Conservation (phyloP, 208 protist species). For the Wallacemonas sp. region DNA sequence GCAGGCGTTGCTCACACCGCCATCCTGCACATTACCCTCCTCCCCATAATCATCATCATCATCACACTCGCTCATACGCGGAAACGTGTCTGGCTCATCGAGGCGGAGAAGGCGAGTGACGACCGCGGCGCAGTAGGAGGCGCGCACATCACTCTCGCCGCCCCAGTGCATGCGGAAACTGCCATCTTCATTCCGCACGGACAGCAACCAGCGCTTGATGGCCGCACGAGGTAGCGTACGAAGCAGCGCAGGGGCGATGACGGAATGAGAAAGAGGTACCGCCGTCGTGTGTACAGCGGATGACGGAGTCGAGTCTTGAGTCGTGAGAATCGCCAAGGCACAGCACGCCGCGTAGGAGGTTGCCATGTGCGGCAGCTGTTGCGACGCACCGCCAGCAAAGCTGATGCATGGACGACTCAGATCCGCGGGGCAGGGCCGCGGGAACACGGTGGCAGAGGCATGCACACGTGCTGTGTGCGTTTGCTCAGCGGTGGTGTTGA, state of each 20-base stretch:
- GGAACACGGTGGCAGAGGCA: background rate
- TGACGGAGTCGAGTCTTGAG: too few relatives aligned
- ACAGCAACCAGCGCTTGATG: slow-evolving; percentile 86
- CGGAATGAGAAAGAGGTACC: background rate
- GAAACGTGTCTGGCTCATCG: slow-evolving; percentile 47
- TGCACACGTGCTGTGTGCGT: background rate
- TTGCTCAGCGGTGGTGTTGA: background rate
- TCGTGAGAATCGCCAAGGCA: slow-evolving; percentile 74
- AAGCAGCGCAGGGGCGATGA: slow-evolving; percentile 14
- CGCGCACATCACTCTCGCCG: slow-evolving; percentile 89
- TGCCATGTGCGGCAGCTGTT: slow-evolving; percentile 81
- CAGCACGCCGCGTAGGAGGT: slow-evolving; percentile 83
- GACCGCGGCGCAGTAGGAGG: slow-evolving; percentile 84
- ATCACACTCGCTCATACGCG: too few relatives aligned
- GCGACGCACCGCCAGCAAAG: slow-evolving; percentile 76
- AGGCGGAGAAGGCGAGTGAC: slow-evolving; percentile 70
- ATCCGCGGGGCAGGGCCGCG: slow-evolving; percentile 3
- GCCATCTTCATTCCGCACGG: slow-evolving; percentile 68
- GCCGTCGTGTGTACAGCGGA: background rate
- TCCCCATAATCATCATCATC: too few relatives aligned
- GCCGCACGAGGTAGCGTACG: slow-evolving; percentile 57
- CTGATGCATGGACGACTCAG: slow-evolving; percentile 33
- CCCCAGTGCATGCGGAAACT: slow-evolving; percentile 84
- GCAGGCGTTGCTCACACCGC: slow-evolving; percentile 2
- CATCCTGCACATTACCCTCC: background rate